phyloP scores from a whole-genome alignment of 2,329 filamentous ascomycete genomes.

The Alternaria sp. region DNA sequence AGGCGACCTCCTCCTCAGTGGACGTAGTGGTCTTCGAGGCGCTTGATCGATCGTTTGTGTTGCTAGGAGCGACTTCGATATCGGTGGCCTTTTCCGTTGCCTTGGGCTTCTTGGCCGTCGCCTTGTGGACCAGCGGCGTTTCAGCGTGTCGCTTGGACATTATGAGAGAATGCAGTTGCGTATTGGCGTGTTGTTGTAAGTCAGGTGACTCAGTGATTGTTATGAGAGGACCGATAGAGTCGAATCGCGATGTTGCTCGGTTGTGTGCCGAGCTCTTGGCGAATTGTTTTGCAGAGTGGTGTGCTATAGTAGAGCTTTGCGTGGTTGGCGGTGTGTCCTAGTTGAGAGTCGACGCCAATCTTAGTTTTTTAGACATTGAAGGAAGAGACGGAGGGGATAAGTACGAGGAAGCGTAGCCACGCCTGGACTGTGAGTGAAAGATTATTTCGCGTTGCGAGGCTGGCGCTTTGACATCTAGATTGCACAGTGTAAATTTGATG shows the following conservation, averaged over 20 bases:
- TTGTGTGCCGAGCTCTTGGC: neutral
- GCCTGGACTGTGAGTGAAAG: conserved; percentile 11
- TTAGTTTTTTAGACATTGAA: neutral
- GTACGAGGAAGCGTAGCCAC: conserved; percentile 2
- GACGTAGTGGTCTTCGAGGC: neutral
- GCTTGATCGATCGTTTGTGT: neutral
- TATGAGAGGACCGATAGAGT: neutral
- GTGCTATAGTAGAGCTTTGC: neutral
- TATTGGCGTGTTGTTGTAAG: neutral
- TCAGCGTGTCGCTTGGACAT: conserved; percentile 22
- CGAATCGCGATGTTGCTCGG: neutral
- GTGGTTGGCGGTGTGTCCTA: neutral
- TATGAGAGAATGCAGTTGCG: neutral
- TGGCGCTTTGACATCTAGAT: conserved; percentile 13
- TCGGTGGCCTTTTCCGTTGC: neutral
- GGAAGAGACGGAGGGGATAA: conserved; percentile 1
- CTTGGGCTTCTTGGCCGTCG: conserved; percentile 18
- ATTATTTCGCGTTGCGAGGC: neutral
- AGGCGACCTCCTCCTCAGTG: too few relatives aligned
- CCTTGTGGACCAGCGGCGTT: neutral
- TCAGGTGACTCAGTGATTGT: neutral
- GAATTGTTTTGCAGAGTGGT: neutral
- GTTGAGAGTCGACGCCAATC: neutral
- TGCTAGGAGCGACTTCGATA: neutral
- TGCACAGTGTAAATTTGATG: conserved; percentile 9